These are phyloP conservation scores for Phialocephala sp. DNA, from an alignment of 2,329 filamentous ascomycete species.

Conservation along the genomic window DNA sequence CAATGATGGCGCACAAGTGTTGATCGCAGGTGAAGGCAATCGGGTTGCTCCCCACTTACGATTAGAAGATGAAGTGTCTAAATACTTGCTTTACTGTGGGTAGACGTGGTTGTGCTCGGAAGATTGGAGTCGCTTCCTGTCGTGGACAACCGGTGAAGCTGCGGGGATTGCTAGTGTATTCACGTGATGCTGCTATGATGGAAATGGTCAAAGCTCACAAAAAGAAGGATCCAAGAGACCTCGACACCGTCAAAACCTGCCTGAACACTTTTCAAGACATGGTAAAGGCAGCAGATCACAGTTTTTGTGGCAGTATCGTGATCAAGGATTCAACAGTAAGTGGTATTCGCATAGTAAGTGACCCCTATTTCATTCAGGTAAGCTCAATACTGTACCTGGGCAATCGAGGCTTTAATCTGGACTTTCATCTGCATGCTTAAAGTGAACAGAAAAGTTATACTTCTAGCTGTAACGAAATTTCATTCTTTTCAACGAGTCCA, in stretches of 20 bases:
- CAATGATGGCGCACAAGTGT: neutral
- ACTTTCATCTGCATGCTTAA: no score
- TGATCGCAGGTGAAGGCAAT: constrained; percentile 3
- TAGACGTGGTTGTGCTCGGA: neutral
- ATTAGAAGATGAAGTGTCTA: constrained; percentile 7
- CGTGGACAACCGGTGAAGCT: neutral
- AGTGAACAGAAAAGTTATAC: no score
- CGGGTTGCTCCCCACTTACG: constrained; percentile 1
- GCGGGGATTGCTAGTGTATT: neutral
- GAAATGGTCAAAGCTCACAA: neutral
- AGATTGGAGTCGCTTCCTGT: constrained; percentile 6
- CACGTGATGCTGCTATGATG: neutral
- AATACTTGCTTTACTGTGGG: neutral
- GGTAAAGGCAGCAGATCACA: no score
- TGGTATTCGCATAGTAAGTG: no score
- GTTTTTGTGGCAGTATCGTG: no score
- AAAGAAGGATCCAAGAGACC: neutral
- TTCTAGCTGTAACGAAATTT: no score
- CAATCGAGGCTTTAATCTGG: no score
- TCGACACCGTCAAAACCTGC: neutral
- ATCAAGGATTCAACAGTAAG: no score
- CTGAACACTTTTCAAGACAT: neutral
- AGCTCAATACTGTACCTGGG: no score
- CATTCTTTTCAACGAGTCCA: no score
- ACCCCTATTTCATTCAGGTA: no score